Evolutionary conservation across 257 asterid species (phyloP), one percentile per base, ranked within the genome.

Genomic region (Cynanchum wilfordii): DNA sequence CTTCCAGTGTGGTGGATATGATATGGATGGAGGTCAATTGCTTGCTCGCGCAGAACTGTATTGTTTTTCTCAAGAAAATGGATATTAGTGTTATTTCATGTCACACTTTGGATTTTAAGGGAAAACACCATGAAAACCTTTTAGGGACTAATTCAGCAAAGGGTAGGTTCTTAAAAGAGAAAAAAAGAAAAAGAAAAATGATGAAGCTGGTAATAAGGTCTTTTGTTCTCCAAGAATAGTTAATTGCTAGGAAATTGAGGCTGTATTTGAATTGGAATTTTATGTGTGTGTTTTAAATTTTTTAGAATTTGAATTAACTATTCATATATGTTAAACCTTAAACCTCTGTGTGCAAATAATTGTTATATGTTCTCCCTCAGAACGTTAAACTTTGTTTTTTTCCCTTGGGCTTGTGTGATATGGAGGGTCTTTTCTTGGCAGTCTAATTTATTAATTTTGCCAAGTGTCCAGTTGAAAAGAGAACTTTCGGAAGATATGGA

Each of bases 401-500:
- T 9, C 6, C 6, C 13, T 56, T 7, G 30, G 33, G 30, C 11
- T 1, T 22, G 30, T 13, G 62, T 1, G 24, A 42, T 42, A 56
- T 3, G 24, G 62, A 56, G 62, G 30, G 30, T 20, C 15, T 1
- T 22, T 56, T 27, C 62, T 15, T 56, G 29, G 44, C 10, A 17
- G 27, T 49, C 30, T 49, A 51, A 29, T 12, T 2, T 54, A 15
- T 20, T 54, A 16, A 12, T 45, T 70, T 70, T 20, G 25, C 10
- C 19, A 5, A 27, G 11, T 27, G 1, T 59, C 15, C 30, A 59
- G 66, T 4, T 12, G 8, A 59, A 59, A 27, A 59, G 66, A 59
- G 66, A 59, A 59, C 66, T 30, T 62, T 62, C 9, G 30, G 68
- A 33, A 62, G 47, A 62, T 30, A 16, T 62, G 68, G 24, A 29